phyloP scores from a whole-genome alignment of 495 filamentous ascomycete genomes.

The Neurospora pannonica region DNA sequence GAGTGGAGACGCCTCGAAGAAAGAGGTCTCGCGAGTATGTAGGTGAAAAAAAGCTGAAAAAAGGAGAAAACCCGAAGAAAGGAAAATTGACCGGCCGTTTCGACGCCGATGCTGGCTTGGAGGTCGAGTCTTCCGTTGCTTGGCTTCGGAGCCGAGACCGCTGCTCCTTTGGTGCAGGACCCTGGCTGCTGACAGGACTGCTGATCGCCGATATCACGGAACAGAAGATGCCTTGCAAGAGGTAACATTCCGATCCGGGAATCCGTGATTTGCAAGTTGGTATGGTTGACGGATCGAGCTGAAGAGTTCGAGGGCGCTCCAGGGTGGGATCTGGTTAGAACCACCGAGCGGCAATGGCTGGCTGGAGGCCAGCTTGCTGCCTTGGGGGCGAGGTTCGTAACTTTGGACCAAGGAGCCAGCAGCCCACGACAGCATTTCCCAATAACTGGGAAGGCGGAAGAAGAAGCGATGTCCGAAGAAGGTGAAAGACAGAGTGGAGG shows the following conservation, averaged over 20 bases:
- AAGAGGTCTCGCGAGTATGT: background rate
- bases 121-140: background rate
- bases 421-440: background rate
- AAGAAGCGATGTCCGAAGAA: background rate
- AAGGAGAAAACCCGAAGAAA: background rate
- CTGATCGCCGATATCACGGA: background rate
- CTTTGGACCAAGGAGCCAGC: background rate
- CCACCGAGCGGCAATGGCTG: background rate
- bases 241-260: background rate
- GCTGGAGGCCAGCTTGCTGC: background rate
- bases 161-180: background rate
- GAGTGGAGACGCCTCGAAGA: background rate
- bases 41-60: background rate
- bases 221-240: background rate
- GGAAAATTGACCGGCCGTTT: background rate
- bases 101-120: background rate
- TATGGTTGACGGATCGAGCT: background rate
- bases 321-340: background rate
- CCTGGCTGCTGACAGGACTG: background rate
- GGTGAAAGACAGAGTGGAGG: background rate
- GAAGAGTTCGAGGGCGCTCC: background rate
- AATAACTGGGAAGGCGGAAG: background rate
- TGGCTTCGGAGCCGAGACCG: background rate
- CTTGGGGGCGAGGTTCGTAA: background rate
- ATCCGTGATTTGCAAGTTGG: background rate